Conservation (phyloP, 768 basidiomycete species). For the Chalciporus piperatus region DNA sequence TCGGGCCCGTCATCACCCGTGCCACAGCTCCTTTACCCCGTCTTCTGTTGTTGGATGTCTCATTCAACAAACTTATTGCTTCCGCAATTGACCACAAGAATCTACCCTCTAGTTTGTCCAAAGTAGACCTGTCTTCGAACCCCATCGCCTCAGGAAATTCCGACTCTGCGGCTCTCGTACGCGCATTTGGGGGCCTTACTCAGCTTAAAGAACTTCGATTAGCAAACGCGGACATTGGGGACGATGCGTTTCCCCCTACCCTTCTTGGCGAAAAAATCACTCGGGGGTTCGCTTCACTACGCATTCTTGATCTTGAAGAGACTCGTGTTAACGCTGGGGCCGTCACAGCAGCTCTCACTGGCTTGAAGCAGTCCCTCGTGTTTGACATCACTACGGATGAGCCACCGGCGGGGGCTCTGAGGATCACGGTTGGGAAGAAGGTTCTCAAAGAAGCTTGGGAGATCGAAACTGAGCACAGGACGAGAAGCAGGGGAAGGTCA, state of each 20-base stretch:
- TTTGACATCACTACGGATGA: constrained; percentile 56
- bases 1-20: constrained; percentile 58
- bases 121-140: constrained; percentile 64
- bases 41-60: constrained; percentile 60
- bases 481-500: constrained; percentile 40
- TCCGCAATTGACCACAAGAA: constrained; percentile 47
- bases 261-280: constrained; percentile 18
- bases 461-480: constrained; percentile 61
- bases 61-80: constrained; percentile 63
- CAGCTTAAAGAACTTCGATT: constrained; percentile 58
- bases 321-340: constrained; percentile 54
- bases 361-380: constrained; percentile 48
- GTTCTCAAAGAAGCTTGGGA: constrained; percentile 79
- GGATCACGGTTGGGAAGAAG: constrained; percentile 66
- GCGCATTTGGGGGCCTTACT: constrained; percentile 43
- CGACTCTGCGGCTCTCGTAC: constrained; percentile 36
- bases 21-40: constrained; percentile 64
- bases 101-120: constrained; percentile 54
- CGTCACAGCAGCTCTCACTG: constrained; percentile 43
- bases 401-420: constrained; percentile 48
- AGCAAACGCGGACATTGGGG: constrained; percentile 54
- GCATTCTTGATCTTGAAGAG: constrained; percentile 62
- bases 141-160: constrained; percentile 48
- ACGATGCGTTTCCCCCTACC: constrained; percentile 51
- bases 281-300: constrained; percentile 48